Conservation (phyloP, 2,329 filamentous ascomycete species). For the Triangularia verruculosa region DNA sequence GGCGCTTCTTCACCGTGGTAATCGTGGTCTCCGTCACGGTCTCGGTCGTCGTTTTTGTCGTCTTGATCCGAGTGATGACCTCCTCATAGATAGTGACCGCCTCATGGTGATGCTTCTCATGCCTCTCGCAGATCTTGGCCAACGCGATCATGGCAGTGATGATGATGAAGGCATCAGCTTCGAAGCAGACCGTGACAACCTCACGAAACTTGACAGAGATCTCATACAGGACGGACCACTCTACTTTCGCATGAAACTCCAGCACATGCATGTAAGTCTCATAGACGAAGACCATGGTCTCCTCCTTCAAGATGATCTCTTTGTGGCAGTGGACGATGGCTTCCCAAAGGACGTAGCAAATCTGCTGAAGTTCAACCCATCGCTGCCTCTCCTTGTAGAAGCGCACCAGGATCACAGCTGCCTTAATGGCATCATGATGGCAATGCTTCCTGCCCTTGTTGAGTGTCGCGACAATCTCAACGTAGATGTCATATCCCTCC, state of each 20-base stretch:
- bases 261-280: slow-evolving; percentile 47
- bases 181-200: slow-evolving; percentile 40
- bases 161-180: slow-evolving; percentile 30
- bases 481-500: slow-evolving; percentile 37
- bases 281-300: slow-evolving; percentile 45
- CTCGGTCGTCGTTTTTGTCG: slow-evolving; percentile 38
- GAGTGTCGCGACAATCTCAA: slow-evolving; percentile 37
- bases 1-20: slow-evolving; percentile 46
- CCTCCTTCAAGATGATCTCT: slow-evolving; percentile 40
- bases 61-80: slow-evolving; percentile 38
- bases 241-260: slow-evolving; percentile 39
- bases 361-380: slow-evolving; percentile 44
- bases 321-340: slow-evolving; percentile 42
- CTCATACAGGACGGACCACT: slow-evolving; percentile 44
- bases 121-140: slow-evolving; percentile 45
- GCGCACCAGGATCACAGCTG: slow-evolving; percentile 42
- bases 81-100: slow-evolving; percentile 46
- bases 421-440: slow-evolving; percentile 43
- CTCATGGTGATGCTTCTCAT: slow-evolving; percentile 42
- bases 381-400: slow-evolving; percentile 44
- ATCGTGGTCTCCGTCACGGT: slow-evolving; percentile 37
- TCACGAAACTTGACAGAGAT: slow-evolving; percentile 48
- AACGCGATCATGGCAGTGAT: slow-evolving; percentile 37
- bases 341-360: slow-evolving; percentile 47
- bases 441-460: slow-evolving; percentile 35